Evolutionary conservation across 2,329 filamentous ascomycete genomes (phyloP).

Genomic region (Aspergillus sp.): DNA sequence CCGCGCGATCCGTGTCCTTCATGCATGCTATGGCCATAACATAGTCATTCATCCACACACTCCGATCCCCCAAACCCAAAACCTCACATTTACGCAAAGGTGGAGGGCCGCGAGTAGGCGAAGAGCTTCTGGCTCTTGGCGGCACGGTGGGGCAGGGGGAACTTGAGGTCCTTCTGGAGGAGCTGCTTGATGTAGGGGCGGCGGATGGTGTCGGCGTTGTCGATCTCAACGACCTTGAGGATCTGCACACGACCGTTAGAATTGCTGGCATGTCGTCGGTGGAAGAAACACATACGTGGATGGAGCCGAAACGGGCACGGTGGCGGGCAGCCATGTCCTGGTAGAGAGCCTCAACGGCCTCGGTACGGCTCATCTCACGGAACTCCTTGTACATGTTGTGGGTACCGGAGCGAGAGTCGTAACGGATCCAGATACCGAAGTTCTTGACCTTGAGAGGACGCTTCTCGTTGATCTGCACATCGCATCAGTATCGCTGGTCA

Average conservation of each 20-base stretch:
- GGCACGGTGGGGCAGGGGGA: slow-evolving; percentile 97
- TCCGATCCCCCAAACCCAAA: slow-evolving; percentile 34
- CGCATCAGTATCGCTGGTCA: slow-evolving; percentile 6
- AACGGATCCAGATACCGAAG: slow-evolving; percentile 99
- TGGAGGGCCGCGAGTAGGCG: slow-evolving; percentile 87
- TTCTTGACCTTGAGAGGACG: slow-evolving; percentile 99
- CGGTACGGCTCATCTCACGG: slow-evolving; percentile 95
- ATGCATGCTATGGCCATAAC: slow-evolving; percentile 44
- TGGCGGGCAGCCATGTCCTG: slow-evolving; percentile 99
- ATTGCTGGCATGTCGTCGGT: slow-evolving; percentile 3
- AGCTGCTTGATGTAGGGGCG: slow-evolving; percentile 99
- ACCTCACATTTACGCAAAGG: slow-evolving; percentile 79
- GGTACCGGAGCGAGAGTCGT: slow-evolving; percentile 98
- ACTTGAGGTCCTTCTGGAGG: slow-evolving; percentile 88
- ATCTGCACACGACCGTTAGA: slow-evolving; percentile 59
- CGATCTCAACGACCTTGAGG: slow-evolving; percentile 95
- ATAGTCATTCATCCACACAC: slow-evolving; percentile 43
- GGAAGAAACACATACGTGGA: slow-evolving; percentile 73
- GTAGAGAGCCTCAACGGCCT: slow-evolving; percentile 96
- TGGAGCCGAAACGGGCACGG: slow-evolving; percentile 95
- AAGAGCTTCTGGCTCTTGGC: slow-evolving; percentile 92
- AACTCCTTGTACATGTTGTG: slow-evolving; percentile 99
- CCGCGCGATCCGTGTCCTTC: slow-evolving; percentile 36
- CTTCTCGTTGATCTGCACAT: slow-evolving; percentile 88
- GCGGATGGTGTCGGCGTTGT: slow-evolving; percentile 92